Evolutionary conservation across 345 rosid species (phyloP), one percentile per base, ranked within the genome.

Genomic region (Luvunga scandens): DNA sequence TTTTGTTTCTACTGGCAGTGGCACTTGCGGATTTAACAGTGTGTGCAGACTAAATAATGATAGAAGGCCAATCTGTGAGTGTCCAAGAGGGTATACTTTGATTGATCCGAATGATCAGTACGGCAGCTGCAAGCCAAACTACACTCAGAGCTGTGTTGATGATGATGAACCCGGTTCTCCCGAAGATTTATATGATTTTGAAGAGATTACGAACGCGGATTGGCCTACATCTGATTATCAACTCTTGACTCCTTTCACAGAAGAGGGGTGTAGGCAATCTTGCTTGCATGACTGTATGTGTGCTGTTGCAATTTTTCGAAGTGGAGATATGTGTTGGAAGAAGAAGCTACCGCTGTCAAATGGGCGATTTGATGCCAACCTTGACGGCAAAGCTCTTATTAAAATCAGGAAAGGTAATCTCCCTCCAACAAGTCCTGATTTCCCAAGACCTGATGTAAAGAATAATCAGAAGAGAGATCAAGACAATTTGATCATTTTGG

Each of bases 291-390:
- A 86, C 70, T 86, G 86, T 59, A 31, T 75, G 38, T 86, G 88
- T 75, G 82, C 71, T 30, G 86, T 80, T 24, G 86, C 78, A 13
- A 78, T 83, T 45, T 81, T 81, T 31, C 30, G 75, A 55, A 25
- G 7, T 1, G 73, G 64, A 9, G 34, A 57, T 18, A 16, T 9
- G 34, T 85, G 88, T 68, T 81, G 83, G 83, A 83, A 85, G 88
- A 85, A 85, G 84, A 83, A 80, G 71, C 45, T 81, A 18, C 88
- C 88, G 7, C 82, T 85, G 9, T 78, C 84, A n/a, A 83, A 85
- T 30, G 88, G 88, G 12, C 72, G 75, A 64, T 28, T 53, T 7
- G 71, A 80, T 42, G 14, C 0, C 5, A 50, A 9, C 16, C 53
- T 60, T 65, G 63, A 25, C 9, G 59, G 65, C 2, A 82, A 70